Conservation (phyloP, 495 filamentous ascomycete species). For the Daldinia loculata region DNA sequence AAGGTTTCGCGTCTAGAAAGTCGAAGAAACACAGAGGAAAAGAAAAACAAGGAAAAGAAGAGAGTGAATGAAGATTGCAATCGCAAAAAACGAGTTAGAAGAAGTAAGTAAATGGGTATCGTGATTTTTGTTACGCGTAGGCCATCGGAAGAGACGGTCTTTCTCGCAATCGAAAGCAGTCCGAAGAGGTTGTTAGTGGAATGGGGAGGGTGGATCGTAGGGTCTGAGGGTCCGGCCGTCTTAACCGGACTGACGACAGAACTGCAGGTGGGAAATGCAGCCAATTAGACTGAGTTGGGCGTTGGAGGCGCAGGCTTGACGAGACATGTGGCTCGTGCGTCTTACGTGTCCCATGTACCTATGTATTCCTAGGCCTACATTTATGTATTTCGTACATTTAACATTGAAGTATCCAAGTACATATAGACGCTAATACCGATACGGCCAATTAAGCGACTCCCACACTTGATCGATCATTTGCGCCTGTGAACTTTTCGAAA, state of each 20-base stretch:
- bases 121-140: constrained; percentile 1
- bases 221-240: constrained; percentile 2
- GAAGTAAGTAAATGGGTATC: constrained; percentile 10
- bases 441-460: constrained; percentile 53
- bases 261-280: background rate
- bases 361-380: too few relatives aligned
- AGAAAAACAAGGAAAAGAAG: background rate
- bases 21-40: constrained; percentile 13
- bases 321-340: constrained; percentile 22
- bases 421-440: constrained; percentile 43
- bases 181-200: constrained; percentile 18
- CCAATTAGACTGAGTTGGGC: background rate
- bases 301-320: constrained; percentile 6
- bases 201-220: constrained; percentile 10
- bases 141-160: constrained; percentile 39
- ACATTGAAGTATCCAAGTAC: background rate
- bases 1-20: background rate
- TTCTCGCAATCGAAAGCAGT: constrained; percentile 14
- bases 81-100: background rate
- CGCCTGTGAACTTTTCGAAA: constrained; percentile 39
- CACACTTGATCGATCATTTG: constrained; percentile 47
- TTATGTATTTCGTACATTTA: too few relatives aligned
- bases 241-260: constrained; percentile 22
- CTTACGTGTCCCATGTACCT: constrained; percentile 32
- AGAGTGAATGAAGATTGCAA: constrained; percentile 21